phyloP scores from a whole-genome alignment of 1,284 basidiomycete species.

The Neotropicomus parvogracilis region DNA sequence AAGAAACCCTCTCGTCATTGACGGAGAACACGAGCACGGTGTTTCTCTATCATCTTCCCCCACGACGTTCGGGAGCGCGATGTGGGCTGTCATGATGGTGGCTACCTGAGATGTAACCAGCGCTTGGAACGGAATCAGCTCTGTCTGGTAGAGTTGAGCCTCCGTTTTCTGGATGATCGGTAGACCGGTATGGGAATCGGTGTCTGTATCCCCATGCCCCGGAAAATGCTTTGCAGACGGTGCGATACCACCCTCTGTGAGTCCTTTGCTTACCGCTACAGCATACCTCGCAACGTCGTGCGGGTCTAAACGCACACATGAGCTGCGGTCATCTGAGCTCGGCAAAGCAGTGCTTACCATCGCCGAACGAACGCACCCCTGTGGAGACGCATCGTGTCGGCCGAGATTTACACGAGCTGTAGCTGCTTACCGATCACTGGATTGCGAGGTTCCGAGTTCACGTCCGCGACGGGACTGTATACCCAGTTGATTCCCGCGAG shows the following conservation, averaged over 20 bases:
- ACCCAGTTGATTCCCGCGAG: conserved; percentile 66
- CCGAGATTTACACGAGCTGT: neutral
- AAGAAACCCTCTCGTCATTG: conserved; percentile 52
- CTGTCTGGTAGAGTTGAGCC: conserved; percentile 40
- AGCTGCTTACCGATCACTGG: conserved; percentile 59
- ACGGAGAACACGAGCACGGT: conserved; percentile 54
- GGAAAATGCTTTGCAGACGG: conserved; percentile 68
- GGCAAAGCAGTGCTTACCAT: conserved; percentile 40
- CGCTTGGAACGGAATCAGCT: conserved; percentile 56
- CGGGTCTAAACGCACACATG: conserved; percentile 42
- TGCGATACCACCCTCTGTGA: conserved; percentile 49
- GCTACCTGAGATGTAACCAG: conserved; percentile 43
- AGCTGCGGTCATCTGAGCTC: neutral
- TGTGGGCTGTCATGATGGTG: conserved; percentile 69
- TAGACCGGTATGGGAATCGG: conserved; percentile 67
- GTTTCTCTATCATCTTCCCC: conserved; percentile 41
- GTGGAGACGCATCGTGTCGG: too few species aligned
- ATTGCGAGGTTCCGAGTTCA: conserved; percentile 63
- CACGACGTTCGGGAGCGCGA: conserved; percentile 58
- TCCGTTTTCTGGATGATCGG: conserved; percentile 54
- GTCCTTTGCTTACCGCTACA: conserved; percentile 45
- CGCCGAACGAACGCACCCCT: conserved; percentile 70
- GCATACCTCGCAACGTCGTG: conserved; percentile 47
- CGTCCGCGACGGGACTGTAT: conserved; percentile 66
- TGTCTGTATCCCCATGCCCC: conserved; percentile 67